Conservation (phyloP, 1,284 basidiomycete genomes). For the Sanghuangporus weigelae region DNA sequence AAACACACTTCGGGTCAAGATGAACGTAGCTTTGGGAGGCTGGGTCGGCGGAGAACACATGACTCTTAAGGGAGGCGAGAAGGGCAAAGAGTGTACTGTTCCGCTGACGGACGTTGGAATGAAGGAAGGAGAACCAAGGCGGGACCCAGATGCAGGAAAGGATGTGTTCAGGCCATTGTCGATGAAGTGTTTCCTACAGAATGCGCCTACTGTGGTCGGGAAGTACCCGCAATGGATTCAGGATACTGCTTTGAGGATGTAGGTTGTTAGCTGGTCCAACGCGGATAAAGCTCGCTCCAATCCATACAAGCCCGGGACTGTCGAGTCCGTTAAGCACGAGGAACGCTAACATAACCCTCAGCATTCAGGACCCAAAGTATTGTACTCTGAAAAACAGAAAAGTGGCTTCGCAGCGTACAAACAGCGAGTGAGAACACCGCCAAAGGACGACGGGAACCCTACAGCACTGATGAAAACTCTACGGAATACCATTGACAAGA, state of each 20-base stretch:
- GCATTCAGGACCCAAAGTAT: background rate
- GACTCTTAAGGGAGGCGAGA: background rate
- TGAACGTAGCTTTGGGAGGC: conserved; percentile 6
- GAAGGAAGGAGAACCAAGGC: conserved; percentile 11
- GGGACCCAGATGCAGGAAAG: conserved; percentile 19
- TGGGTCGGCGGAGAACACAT: conserved; percentile 5
- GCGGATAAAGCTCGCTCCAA: conserved; percentile 12
- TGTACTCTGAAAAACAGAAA: background rate
- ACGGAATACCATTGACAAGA: too few relatives aligned
- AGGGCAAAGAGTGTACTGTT: background rate
- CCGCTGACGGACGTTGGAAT: conserved; percentile 20
- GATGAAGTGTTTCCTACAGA: conserved; percentile 21
- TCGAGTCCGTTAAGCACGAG: conserved; percentile 28
- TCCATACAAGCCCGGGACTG: conserved; percentile 28
- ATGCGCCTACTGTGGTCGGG: conserved; percentile 30
- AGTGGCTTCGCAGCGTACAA: background rate
- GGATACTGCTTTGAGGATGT: background rate
- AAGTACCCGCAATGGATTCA: conserved; percentile 13
- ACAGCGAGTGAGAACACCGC: too few relatives aligned
- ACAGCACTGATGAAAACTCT: too few relatives aligned
- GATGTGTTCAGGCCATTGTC: conserved; percentile 29
- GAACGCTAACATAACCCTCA: background rate
- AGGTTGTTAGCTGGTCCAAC: conserved; percentile 6
- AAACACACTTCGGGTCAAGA: conserved; percentile 4
- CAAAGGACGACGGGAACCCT: too few relatives aligned